Conservation (phyloP, 768 basidiomycete species). For the Agrocybe chaxingu region DNA sequence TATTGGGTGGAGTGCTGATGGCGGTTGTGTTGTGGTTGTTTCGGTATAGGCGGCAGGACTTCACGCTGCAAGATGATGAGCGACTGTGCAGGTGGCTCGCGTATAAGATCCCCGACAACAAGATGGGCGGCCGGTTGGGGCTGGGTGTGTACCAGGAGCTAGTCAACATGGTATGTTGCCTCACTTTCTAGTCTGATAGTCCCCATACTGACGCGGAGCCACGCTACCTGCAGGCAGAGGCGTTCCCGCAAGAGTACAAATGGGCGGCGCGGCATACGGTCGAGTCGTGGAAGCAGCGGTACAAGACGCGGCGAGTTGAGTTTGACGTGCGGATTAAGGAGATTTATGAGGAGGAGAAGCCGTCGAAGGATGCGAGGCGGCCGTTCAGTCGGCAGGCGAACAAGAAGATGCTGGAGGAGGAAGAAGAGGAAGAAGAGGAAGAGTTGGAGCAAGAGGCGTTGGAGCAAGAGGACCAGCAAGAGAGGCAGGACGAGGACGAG, state of each 20-base stretch:
- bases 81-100: slow-evolving; percentile 36
- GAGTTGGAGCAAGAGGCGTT: not conserved
- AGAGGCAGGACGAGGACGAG: slow-evolving; percentile 7
- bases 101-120: slow-evolving; percentile 27
- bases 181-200: slow-evolving; percentile 1
- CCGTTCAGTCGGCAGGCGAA: slow-evolving; percentile 19
- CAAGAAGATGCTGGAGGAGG: slow-evolving; percentile 23
- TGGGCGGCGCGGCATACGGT: slow-evolving; percentile 44
- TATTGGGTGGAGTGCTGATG: not conserved
- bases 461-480: not conserved
- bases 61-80: slow-evolving; percentile 36
- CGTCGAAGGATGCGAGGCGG: too few species aligned
- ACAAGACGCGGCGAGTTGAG: slow-evolving; percentile 32
- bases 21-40: not conserved
- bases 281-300: slow-evolving; percentile 46
- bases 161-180: not conserved
- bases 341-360: slow-evolving; percentile 15
- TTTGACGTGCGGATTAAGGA: slow-evolving; percentile 34
- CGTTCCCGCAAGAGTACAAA: slow-evolving; percentile 19
- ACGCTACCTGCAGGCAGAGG: slow-evolving; percentile 11
- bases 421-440: not conserved
- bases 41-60: slow-evolving; percentile 21
- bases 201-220: not conserved
- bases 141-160: slow-evolving; percentile 26
- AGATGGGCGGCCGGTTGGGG: slow-evolving; percentile 37